Base-by-base conservation (phyloP, 2,329 filamentous ascomycete genomes). In the Exophiala phaeomuriformis region DNA sequence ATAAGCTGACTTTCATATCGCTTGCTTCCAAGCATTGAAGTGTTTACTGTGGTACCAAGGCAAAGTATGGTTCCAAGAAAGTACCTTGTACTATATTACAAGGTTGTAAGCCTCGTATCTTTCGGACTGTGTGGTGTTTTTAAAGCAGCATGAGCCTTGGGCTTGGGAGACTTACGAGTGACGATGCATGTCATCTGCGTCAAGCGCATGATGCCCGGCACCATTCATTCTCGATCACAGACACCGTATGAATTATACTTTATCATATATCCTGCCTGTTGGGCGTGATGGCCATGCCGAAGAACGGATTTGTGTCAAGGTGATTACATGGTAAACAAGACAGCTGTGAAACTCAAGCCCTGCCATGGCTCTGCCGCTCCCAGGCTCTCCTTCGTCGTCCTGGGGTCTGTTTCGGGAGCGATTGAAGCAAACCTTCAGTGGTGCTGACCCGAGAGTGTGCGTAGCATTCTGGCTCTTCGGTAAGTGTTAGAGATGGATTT, bases 401-500 rank as follows among this genome's bases (percentile, higher is more conserved):
- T 90, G 87, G 85, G 78, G 82, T n/a, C 69, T 81, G 52, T 91
- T 88, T 69, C 76, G 77, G 54, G 81, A 84, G 29, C 82, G 87
- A 35, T 65, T 93, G 29, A 74, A 72, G 47, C 73, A 77, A 19
- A 64, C 86, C 43, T 82, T 93, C 52, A 77, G 77, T 31, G 84
- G 84, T 53, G 79, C 83, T 45, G 83, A 94, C 64, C 77, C 79
- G 1, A 76, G 84, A 47, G 87, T 95, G 10, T 77, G 88, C 52
- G 66, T 83, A 47, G 88, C 91, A 30, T 97, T 97, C 66, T 97
- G 90, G 90, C 77, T 96, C 1, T 94, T 97, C 66, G 91, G 91
- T 96, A 75, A 63, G 71, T 59, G 27, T 47, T 19, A 19, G 19
- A 19, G 19, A 19, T 19, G 19, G 19, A 19, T 19, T 19, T 19